Percentiles rank a stretch among this genome's conserved stretches.
phyloP scores from a whole-genome alignment of 108 stramenopile species.

The Schizochytrium sp. region DNA sequence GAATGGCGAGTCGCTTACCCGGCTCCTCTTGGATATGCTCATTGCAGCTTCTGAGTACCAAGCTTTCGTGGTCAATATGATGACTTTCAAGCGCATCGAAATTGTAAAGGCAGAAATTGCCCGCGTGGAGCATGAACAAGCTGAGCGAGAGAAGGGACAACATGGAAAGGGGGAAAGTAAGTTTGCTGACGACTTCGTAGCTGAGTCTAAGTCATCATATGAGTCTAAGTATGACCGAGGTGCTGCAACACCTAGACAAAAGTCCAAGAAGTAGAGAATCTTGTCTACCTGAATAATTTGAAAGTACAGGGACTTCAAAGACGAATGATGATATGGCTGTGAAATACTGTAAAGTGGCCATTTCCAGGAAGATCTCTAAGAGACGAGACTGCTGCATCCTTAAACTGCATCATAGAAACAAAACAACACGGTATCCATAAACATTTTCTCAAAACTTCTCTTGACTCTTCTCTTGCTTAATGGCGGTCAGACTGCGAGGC shows the following conservation, averaged over 20 bases:
- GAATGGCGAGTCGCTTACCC: background rate
- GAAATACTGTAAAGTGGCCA: too few species aligned
- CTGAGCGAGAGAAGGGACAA: background rate
- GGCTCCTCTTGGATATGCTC: slow-evolving; percentile 26
- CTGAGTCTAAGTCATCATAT: background rate
- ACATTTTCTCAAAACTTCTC: too few species aligned
- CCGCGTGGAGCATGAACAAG: slow-evolving; percentile 25
- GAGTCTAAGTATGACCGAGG: slow-evolving; percentile 20
- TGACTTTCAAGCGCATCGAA: slow-evolving; percentile 52
- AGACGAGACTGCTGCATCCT: too few species aligned
- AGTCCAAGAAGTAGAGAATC: too few species aligned
- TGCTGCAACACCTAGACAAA: background rate
- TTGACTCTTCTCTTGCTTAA: too few species aligned
- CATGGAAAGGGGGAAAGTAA: background rate
- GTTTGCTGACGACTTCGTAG: background rate
- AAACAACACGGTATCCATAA: too few species aligned
- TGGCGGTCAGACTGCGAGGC: too few species aligned
- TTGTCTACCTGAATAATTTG: too few species aligned
- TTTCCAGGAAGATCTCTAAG: too few species aligned
- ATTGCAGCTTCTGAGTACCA: slow-evolving; percentile 39
- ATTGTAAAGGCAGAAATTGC: slow-evolving; percentile 10
- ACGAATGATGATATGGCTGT: too few species aligned
- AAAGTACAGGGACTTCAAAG: too few species aligned
- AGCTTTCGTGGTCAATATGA: slow-evolving; percentile 40
- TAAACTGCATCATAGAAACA: too few species aligned